A percentile compares a stretch with the other conserved stretches of the same genome.
These are phyloP conservation scores for Rosa persica DNA, from an alignment of 306 rosid genomes.

Conservation along the genomic window DNA sequence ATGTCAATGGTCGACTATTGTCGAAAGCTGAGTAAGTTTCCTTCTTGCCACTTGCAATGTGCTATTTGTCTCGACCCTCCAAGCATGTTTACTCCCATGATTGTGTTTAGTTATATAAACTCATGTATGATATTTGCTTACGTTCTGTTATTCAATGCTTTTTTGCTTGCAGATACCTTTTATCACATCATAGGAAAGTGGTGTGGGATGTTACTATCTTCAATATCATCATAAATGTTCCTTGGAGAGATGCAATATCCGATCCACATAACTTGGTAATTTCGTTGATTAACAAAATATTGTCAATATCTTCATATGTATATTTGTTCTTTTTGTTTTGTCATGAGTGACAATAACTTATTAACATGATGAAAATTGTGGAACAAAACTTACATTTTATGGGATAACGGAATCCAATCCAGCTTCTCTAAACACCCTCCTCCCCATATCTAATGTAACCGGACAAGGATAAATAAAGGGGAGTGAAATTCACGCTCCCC, in stretches of 20 bases:
- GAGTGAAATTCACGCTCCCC: no score
- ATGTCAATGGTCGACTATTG: conserved; percentile 52
- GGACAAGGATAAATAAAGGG: background rate
- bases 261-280: conserved; percentile 64
- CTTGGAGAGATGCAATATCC: conserved; percentile 51
- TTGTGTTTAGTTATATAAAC: background rate
- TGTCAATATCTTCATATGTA: background rate
- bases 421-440: background rate
- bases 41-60: conserved; percentile 23
- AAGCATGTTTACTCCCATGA: background rate
- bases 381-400: background rate
- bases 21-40: conserved; percentile 80
- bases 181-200: conserved; percentile 55
- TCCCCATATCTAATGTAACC: background rate
- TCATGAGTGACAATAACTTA: background rate
- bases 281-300: background rate
- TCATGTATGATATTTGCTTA: background rate
- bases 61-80: background rate
- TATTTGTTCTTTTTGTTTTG: background rate
- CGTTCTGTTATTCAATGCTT: conserved; percentile 12
- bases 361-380: background rate
- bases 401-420: background rate
- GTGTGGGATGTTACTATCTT: conserved; percentile 65
- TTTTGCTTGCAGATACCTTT: conserved; percentile 58
- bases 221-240: conserved; percentile 52